phyloP scores from a whole-genome alignment of 2,329 filamentous ascomycete genomes.

The Neofusicoccum parvum region DNA sequence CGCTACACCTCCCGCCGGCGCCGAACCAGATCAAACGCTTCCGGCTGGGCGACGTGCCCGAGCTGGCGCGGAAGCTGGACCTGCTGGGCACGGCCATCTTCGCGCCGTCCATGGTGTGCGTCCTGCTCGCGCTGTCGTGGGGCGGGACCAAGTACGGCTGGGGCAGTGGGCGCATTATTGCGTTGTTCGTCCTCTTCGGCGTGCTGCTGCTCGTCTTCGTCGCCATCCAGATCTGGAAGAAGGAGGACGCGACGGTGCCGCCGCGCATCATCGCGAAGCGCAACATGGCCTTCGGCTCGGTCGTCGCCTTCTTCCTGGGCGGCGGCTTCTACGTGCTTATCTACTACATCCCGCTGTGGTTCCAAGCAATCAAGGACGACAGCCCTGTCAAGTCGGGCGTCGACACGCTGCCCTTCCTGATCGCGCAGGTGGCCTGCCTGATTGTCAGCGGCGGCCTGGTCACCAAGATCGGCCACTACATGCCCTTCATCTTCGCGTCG shows the following conservation, averaged over 20 bases:
- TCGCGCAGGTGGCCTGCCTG: slow-evolving; percentile 18
- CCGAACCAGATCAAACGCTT: background rate
- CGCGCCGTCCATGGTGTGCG: slow-evolving; percentile 36
- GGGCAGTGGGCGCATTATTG: slow-evolving; percentile 43
- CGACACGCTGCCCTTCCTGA: slow-evolving; percentile 43
- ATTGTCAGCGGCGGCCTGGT: background rate
- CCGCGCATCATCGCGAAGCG: slow-evolving; percentile 49
- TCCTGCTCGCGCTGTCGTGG: slow-evolving; percentile 41
- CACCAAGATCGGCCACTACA: slow-evolving; percentile 46
- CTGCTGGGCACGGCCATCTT: slow-evolving; percentile 34
- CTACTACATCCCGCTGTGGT: slow-evolving; percentile 46
- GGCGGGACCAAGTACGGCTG: slow-evolving; percentile 48
- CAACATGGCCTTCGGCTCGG: slow-evolving; percentile 23
- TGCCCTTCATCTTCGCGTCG: slow-evolving; percentile 48
- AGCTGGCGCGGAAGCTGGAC: slow-evolving; percentile 26
- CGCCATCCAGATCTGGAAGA: slow-evolving; percentile 46
- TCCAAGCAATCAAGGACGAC: slow-evolving; percentile 47
- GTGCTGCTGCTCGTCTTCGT: slow-evolving; percentile 46
- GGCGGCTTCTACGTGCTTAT: slow-evolving; percentile 46
- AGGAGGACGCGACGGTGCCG: slow-evolving; percentile 43
- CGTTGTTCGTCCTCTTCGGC: slow-evolving; percentile 48
- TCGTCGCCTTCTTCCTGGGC: slow-evolving; percentile 38
- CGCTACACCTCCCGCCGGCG: slow-evolving; percentile 30
- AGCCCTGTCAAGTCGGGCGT: slow-evolving; percentile 43
- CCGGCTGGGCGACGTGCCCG: background rate